Conservation (phyloP, 2,329 filamentous ascomycete genomes). For the Penicillium capsulatum region DNA sequence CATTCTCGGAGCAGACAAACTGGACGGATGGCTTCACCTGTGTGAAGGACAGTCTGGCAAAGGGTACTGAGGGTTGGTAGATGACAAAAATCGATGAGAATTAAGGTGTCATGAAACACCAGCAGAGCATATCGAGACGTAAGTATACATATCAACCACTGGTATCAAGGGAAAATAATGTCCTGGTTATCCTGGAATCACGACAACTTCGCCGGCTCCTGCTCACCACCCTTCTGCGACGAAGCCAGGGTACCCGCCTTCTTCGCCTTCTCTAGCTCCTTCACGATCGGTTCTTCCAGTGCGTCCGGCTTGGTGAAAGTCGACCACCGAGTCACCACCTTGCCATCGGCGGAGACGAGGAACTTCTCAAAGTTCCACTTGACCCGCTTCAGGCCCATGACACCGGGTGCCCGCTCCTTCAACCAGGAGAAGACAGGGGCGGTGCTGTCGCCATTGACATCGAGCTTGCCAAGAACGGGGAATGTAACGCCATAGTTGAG, state of each 20-base stretch:
- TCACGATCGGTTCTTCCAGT: conserved; percentile 69
- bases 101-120: not conserved
- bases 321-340: conserved; percentile 81
- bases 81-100: too few relatives aligned
- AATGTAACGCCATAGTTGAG: conserved; percentile 92
- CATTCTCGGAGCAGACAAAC: too few relatives aligned
- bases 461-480: conserved; percentile 84
- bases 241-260: conserved; percentile 34
- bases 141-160: not conserved
- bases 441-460: conserved; percentile 84
- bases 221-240: conserved; percentile 14
- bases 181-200: conserved; percentile 12
- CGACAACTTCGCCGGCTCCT: conserved; percentile 23
- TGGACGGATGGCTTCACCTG: too few relatives aligned
- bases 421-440: conserved; percentile 75
- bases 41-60: too few relatives aligned
- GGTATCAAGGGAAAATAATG: too few relatives aligned
- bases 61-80: too few relatives aligned
- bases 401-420: conserved; percentile 67
- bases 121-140: not conserved
- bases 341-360: conserved; percentile 77
- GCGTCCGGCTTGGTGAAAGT: conserved; percentile 81
- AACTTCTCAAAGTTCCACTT: conserved; percentile 99
- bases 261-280: conserved; percentile 62
- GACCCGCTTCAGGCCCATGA: conserved; percentile 82